Evolutionary conservation across 1,284 basidiomycete species (phyloP), one percentile per base, ranked within the genome.

Genomic region (Ustilago tritici): DNA sequence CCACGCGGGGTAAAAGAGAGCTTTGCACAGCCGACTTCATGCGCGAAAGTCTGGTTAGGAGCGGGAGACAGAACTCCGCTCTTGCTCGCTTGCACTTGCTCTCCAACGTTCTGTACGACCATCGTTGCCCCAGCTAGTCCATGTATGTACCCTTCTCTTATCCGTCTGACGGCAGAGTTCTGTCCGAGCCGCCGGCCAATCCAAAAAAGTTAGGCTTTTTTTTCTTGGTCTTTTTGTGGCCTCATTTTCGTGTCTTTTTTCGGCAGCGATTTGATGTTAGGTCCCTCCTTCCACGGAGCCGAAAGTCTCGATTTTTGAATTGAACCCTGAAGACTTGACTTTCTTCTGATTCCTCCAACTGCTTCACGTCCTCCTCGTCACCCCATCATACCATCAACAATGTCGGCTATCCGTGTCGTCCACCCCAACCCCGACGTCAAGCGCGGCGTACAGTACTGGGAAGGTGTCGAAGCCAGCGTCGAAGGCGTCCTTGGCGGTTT

Each of bases 401-500:
- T 74, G 71, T 65, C 73, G 2, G 65, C 65, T 14, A 72, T 81
- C 11, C 75, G 70, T 28, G 58, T 79, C 49, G 65, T 82, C 1
- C 82, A 85, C 38, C 80, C 84, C 0, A 76, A 65, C 17, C 84
- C 84, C 34, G 79, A 86, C 68, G 81, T 86, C 35, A 79, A 75
- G 43, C 70, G 78, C 5, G 84, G 84, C 17, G 77, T 86, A 0
- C 65, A 82, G 34, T 86, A 86, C 67, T 86, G 84, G 84, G 65
- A 85, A 52, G 70, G 78, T 12, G 83, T 85, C 14, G 76, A 81
- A 11, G 80, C 84, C 0, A 86, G 81, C 47, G 84, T 86, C 15
- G 82, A 84, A 65, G 83, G 83, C 15, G 82, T 84, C 4, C 76
- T 84, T 14, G 83, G 83, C 17, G 83, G 84, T 0, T 86, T 79